phyloP scores from a whole-genome alignment of 116 monocot species.

The Papilionanthe hybrid region DNA sequence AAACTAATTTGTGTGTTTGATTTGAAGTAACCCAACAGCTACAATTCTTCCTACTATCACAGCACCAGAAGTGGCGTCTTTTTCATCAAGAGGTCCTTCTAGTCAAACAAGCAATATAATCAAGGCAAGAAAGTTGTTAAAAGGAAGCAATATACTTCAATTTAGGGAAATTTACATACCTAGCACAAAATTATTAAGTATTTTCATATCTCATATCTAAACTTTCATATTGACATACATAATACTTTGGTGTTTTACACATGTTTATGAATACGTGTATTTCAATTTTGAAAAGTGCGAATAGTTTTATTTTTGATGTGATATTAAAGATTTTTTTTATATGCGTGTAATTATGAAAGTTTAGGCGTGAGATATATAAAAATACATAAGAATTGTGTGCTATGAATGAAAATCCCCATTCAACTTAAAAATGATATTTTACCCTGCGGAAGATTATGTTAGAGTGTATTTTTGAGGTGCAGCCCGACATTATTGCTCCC shows the following conservation, averaged over 20 bases:
- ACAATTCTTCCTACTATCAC: slow-evolving; percentile 65
- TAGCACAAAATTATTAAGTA: neutral
- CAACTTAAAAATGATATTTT: neutral
- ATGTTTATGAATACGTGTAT: neutral
- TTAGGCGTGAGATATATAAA: too few relatives aligned
- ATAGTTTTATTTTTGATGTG: too few relatives aligned
- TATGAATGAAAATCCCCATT: too few relatives aligned
- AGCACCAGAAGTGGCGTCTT: slow-evolving; percentile 65
- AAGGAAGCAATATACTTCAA: neutral
- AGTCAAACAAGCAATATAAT: slow-evolving; percentile 45
- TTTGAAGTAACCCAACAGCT: slow-evolving; percentile 51
- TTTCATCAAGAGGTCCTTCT: slow-evolving; percentile 75
- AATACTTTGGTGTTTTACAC: too few relatives aligned
- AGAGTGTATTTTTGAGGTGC: slow-evolving; percentile 6
- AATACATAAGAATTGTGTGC: too few relatives aligned
- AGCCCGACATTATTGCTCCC: slow-evolving; percentile 83
- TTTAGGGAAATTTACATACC: neutral
- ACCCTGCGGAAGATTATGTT: neutral
- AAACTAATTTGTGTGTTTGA: neutral
- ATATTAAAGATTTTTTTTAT: too few relatives aligned
- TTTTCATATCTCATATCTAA: too few relatives aligned
- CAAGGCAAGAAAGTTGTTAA: slow-evolving; percentile 28
- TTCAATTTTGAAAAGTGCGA: neutral
- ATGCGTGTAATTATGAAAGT: too few relatives aligned
- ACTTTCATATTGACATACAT: too few relatives aligned